Evolutionary conservation across 2,329 filamentous ascomycete species (phyloP).

Genomic region (Periconia sp.): DNA sequence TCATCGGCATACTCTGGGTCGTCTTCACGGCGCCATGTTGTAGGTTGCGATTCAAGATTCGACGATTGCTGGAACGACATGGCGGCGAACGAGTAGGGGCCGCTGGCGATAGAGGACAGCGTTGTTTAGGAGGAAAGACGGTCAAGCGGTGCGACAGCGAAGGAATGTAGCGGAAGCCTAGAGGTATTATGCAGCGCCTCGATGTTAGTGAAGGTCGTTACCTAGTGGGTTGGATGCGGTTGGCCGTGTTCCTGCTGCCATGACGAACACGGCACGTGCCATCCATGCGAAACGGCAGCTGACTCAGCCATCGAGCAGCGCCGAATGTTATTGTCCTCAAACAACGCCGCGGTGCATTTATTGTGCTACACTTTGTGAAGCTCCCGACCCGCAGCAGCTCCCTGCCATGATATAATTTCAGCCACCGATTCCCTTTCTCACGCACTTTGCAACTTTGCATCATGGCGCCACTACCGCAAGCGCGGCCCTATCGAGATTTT

Average conservation of each 20-base stretch:
- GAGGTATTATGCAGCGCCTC: conserved; percentile 3
- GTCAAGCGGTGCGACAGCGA: too few relatives aligned
- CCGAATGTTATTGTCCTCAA: conserved; percentile 32
- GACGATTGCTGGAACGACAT: conserved; percentile 95
- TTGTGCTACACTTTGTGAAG: too few relatives aligned
- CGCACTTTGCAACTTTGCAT: conserved; percentile 8
- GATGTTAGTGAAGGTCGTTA: conserved; percentile 20
- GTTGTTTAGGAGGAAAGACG: too few relatives aligned
- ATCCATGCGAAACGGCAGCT: conserved; percentile 17
- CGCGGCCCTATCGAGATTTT: conserved; percentile 83
- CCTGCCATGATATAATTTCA: conserved; percentile 33
- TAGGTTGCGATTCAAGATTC: conserved; percentile 80
- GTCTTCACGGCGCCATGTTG: conserved; percentile 69
- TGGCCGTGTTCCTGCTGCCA: too few relatives aligned
- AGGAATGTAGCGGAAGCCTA: conserved; percentile 8
- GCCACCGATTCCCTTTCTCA: too few relatives aligned
- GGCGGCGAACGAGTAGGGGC: conserved; percentile 5
- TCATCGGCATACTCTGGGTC: conserved; percentile 85
- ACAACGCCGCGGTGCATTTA: too few relatives aligned
- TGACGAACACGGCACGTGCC: conserved; percentile 32
- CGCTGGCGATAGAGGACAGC: too few relatives aligned
- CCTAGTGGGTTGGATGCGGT: conserved; percentile 32
- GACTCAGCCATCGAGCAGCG: conserved; percentile 20
- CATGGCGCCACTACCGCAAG: conserved; percentile 42
- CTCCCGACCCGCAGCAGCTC: background rate